phyloP scores from a whole-genome alignment of 1,284 basidiomycete genomes.

The Veloboletus limbatus region DNA sequence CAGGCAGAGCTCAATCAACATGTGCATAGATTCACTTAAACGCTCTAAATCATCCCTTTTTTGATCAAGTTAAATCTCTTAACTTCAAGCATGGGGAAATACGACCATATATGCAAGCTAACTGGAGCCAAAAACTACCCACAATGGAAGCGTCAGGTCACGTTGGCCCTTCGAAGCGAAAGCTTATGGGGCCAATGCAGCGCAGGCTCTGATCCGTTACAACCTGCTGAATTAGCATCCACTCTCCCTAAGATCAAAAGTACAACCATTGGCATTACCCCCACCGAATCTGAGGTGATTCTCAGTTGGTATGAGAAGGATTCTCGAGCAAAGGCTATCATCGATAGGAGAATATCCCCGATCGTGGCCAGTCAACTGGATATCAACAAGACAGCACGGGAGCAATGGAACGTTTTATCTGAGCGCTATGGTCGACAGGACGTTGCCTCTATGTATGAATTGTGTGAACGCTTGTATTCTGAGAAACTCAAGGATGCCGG shows the following conservation, averaged over 20 bases:
- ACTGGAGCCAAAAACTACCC: neutral
- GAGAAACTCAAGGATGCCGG: neutral
- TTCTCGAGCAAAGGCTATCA: too few relatives aligned
- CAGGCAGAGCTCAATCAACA: neutral
- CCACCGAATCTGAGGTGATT: too few relatives aligned
- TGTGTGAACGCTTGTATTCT: neutral
- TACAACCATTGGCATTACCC: too few relatives aligned
- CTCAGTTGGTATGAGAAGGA: too few relatives aligned
- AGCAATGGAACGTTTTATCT: neutral
- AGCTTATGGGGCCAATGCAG: neutral
- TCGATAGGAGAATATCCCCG: too few relatives aligned
- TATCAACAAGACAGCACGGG: too few relatives aligned
- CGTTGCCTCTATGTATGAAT: neutral
- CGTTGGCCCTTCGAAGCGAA: neutral
- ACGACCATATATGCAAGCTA: constrained; percentile 1
- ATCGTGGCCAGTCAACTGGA: too few relatives aligned
- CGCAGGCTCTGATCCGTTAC: neutral
- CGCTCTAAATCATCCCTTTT: too few relatives aligned
- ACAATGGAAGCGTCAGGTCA: neutral
- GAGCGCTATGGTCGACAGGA: neutral
- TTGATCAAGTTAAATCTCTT: too few relatives aligned
- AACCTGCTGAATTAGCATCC: neutral
- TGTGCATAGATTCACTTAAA: too few relatives aligned
- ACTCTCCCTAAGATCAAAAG: too few relatives aligned
- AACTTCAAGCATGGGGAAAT: too few relatives aligned